phyloP scores from a whole-genome alignment of 1,139 yeast species.

The Taphrina pruni region DNA sequence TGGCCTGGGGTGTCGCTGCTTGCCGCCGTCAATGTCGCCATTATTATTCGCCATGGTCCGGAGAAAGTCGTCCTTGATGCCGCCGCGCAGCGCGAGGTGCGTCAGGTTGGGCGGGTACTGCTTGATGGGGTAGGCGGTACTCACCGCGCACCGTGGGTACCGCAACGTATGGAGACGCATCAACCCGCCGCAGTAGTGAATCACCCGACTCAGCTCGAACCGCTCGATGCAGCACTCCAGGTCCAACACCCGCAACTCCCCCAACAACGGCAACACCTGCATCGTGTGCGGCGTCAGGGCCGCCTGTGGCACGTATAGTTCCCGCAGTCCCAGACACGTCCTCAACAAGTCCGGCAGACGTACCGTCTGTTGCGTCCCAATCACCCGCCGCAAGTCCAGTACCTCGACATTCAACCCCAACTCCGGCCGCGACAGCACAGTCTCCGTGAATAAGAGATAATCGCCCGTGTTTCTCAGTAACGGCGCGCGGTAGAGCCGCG shows the following conservation, averaged over 20 bases:
- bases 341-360: constrained; percentile 22
- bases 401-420: constrained; percentile 10
- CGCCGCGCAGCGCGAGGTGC: constrained; percentile 33
- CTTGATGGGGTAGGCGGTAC: constrained; percentile 29
- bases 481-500: constrained; percentile 7
- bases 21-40: background rate
- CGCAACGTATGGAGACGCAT: constrained; percentile 19
- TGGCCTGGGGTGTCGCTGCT: background rate
- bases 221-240: constrained; percentile 37
- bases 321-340: constrained; percentile 12
- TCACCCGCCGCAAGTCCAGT: constrained; percentile 29
- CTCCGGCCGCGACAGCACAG: constrained; percentile 4
- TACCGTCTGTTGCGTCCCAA: constrained; percentile 24
- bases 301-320: constrained; percentile 32
- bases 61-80: constrained; percentile 36
- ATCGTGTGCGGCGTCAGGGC: constrained; percentile 33
- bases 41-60: constrained; percentile 12
- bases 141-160: constrained; percentile 38
- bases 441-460: constrained; percentile 24
- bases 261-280: constrained; percentile 22
- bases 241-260: constrained; percentile 13
- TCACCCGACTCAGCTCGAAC: constrained; percentile 30
- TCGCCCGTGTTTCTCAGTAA: background rate
- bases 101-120: constrained; percentile 22
- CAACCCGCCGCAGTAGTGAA: constrained; percentile 6